Evolutionary conservation across 495 filamentous ascomycete genomes (phyloP), one percentile per base, ranked within the genome.

Genomic region (Neurospora sp.): DNA sequence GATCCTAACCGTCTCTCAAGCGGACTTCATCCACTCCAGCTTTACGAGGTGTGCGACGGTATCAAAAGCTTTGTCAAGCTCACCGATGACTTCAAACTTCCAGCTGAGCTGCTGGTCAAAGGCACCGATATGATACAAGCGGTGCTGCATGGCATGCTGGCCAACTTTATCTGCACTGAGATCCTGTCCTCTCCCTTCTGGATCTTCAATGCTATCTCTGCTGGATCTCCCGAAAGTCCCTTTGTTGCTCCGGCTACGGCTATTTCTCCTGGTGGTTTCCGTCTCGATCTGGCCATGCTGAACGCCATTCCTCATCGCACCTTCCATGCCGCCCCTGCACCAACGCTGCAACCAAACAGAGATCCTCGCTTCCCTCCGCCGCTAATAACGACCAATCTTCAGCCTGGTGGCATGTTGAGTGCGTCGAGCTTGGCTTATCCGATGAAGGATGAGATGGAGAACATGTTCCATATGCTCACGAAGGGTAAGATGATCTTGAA

Each of bases 151-250:
- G 73, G 73, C 2, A 73, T 76, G 59, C 41, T 75, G 0, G 69
- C 40, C 16, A 35, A 76, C 45, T 76, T 76, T 22, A 73, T 76
- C 17, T 71, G 72, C 35, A 20, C 70, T 0, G 75, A 74, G 37
- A 16, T 42, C 0, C 0, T 75, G 3, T n/a, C 70, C 1, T 73
- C 75, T 0, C 75, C 75, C 0, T 69, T 75, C 35, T 76, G 75
- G 75, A 3, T 76, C 3, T 75, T 76, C 14, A 35, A 17, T 16
- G 73, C 73, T 2, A 70, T 74, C 2, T 69, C 70, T 17, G 44
- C 41, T 20, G 40, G 20, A 39, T 40, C 38, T 0, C 37, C 53
- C 0, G 74, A 75, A 9, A 74, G 72, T 14, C 74, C 74, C 0
- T 53, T 0, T 3, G 0, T 53, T 0, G 6, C 48, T 27, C 40